Conservation (phyloP, 352 stramenopile genomes). For the Chrysophaeum taylorii region DNA sequence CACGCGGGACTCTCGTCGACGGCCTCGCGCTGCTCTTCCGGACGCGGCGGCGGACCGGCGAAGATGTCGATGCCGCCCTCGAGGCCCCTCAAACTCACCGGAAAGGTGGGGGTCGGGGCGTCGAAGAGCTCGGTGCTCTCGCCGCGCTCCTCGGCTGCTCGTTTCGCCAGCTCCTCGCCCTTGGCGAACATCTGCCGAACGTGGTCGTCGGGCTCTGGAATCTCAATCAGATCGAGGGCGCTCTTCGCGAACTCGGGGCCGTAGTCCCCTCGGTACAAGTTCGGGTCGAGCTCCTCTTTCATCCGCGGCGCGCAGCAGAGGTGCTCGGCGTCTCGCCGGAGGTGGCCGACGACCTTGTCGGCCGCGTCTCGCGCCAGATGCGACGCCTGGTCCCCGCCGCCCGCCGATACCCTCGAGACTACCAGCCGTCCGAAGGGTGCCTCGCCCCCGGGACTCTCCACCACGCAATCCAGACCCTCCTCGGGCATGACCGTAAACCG, state of each 20-base stretch:
- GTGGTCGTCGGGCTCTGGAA: neutral
- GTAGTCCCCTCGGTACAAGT: neutral
- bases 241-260: neutral
- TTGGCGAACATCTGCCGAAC: neutral
- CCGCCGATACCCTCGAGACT: neutral
- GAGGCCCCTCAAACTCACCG: slow-evolving; percentile 26
- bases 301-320: neutral
- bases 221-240: neutral
- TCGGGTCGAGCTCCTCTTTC: neutral
- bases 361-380: neutral
- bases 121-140: neutral
- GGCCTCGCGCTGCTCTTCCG: neutral
- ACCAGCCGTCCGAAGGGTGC: neutral
- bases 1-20: neutral
- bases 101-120: neutral
- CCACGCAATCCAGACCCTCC: neutral
- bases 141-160: neutral
- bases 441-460: neutral
- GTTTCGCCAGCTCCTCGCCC: neutral
- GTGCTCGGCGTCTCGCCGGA: neutral
- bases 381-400: no score
- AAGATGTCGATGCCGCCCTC: slow-evolving; percentile 34
- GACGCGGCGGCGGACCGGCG: slow-evolving; percentile 16
- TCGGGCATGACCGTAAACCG: neutral
- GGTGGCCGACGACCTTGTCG: neutral